Percentiles rank a stretch among this genome's conserved stretches.
Conservation (phyloP, 257 asterid genomes). For the Phtheirospermum japonicum region DNA sequence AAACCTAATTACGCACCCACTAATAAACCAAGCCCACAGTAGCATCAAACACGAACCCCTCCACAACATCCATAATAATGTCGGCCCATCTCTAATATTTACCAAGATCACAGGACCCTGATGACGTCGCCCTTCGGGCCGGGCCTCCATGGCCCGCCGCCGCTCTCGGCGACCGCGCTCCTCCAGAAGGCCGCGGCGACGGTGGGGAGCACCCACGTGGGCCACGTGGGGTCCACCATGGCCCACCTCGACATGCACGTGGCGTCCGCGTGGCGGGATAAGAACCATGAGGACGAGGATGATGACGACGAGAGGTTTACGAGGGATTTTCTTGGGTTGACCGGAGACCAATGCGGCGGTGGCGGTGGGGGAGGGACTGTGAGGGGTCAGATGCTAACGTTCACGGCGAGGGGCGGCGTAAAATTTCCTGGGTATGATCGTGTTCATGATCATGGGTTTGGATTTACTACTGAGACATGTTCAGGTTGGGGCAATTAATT, state of each 20-base stretch:
- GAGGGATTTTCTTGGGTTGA: slow-evolving; percentile 74
- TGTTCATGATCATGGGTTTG: slow-evolving; percentile 42
- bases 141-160: slow-evolving; percentile 22
- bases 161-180: slow-evolving; percentile 72
- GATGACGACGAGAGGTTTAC: slow-evolving; percentile 58
- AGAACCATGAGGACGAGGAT: neutral
- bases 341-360: slow-evolving; percentile 44
- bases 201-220: slow-evolving; percentile 42
- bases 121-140: slow-evolving; percentile 33
- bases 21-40: slow-evolving; percentile 24
- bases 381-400: neutral
- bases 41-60: slow-evolving; percentile 52
- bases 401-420: slow-evolving; percentile 27
- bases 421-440: slow-evolving; percentile 48
- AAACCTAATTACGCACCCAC: neutral
- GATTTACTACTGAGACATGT: slow-evolving; percentile 41
- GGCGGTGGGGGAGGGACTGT: slow-evolving; percentile 3
- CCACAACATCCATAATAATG: slow-evolving; percentile 6
- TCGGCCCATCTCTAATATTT: neutral
- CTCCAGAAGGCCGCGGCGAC: slow-evolving; percentile 61
- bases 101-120: slow-evolving; percentile 29
- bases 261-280: slow-evolving; percentile 47
- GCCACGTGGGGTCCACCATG: slow-evolving; percentile 60
- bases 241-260: slow-evolving; percentile 57
- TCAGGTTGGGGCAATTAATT: slow-evolving; percentile 58